Percentiles rank a stretch among this genome's conserved stretches.
Evolutionary conservation across 257 asterid species (phyloP).

Genomic region (Cinchona pubescens): DNA sequence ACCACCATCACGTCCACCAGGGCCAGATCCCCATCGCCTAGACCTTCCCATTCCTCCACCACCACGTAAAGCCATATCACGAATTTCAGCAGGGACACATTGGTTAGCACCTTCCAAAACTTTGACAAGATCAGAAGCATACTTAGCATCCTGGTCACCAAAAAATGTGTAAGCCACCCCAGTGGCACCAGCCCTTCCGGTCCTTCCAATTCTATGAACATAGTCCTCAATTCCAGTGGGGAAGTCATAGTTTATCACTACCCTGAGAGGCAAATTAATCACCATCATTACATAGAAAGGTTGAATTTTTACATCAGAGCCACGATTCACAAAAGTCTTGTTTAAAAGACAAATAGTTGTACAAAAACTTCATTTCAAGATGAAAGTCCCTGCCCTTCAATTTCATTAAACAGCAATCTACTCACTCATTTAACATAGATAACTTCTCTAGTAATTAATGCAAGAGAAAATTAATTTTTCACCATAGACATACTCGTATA

Average conservation of each 20-base stretch:
- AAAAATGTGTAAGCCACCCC: constrained; percentile 83
- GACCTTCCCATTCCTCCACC: constrained; percentile 80
- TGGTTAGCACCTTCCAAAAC: constrained; percentile 90
- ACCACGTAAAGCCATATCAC: constrained; percentile 77
- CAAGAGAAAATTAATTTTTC: neutral
- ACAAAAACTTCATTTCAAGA: neutral
- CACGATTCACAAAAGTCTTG: neutral
- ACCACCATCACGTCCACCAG: constrained; percentile 58
- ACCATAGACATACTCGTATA: neutral
- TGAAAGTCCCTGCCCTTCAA: neutral
- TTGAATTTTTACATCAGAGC: neutral
- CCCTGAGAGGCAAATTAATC: constrained; percentile 47
- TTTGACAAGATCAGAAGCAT: constrained; percentile 79
- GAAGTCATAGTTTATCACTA: constrained; percentile 88
- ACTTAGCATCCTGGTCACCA: constrained; percentile 74
- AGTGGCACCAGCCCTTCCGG: constrained; percentile 98
- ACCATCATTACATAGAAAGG: neutral
- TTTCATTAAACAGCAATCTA: neutral
- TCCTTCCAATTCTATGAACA: constrained; percentile 99
- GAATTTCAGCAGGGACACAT: constrained; percentile 67
- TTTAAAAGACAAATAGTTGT: neutral
- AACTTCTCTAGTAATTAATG: neutral
- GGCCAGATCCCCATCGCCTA: constrained; percentile 75
- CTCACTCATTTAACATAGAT: neutral
- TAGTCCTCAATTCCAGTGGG: constrained; percentile 96